Base-by-base conservation (phyloP, 2,329 filamentous ascomycete species). In the Whalleya microplaca region DNA sequence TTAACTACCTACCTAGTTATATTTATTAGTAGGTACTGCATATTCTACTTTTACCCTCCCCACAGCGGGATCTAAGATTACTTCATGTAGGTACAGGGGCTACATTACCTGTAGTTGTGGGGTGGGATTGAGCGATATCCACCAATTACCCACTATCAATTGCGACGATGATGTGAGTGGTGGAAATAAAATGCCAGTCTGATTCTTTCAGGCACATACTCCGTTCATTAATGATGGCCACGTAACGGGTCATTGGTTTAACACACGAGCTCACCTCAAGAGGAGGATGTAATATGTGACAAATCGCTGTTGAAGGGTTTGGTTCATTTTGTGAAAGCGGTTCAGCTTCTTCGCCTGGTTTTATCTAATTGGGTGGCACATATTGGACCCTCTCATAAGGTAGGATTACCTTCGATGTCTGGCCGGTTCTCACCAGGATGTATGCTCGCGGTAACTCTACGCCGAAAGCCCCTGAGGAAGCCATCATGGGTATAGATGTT, bases 251-350 rank as follows among this genome's bases (percentile, higher is more conserved):
- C 14, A 18, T 14, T 40, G 21, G 20, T 40, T 41, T 19, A 46
- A 19, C 16, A 18, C 23, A 23, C 45, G 19, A 19, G 21, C n/a
- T 53, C 10, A n/a, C 37, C 42, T 42, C 54, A 27, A 46, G 29
- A 27, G 44, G 37, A 42, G 48, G 37, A 53, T n/a, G 55, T 53
- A 57, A 57, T 43, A 47, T 45, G 19, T 50, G 51, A 57, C 46
- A 42, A 57, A 53, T 41, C 42, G 49, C 16, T n/a, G 44, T 41
- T 23, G 20, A 53, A 45, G 55, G 47, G 44, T 53, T 57, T 57
- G 32, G 45, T 53, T 32, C 27, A n/a, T 12, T 32, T 32, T 41
- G 41, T 40, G 3, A 21, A 53, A 53, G 55, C 49, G 46, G 50
- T 18, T 19, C 43, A 16, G 41, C 29, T 53, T 53, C 46, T 53